A percentile compares a stretch with the other conserved stretches of the same genome.
Conservation (phyloP, 2,329 filamentous ascomycete species). For the Colletotrichum sp. region DNA sequence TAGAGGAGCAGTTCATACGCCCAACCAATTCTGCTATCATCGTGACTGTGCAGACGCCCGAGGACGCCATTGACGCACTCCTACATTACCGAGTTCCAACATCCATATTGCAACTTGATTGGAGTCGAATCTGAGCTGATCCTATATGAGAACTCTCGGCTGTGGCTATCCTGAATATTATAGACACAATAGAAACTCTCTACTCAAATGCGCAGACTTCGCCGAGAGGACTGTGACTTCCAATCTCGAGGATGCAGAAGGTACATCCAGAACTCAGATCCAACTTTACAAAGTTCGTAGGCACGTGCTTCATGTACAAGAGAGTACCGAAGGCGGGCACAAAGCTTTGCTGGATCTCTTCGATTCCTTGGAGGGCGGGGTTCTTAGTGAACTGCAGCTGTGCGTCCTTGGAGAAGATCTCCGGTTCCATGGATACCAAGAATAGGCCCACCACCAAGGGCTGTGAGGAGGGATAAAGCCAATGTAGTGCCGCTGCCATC, state of each 20-base stretch:
- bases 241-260: too few relatives aligned
- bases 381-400: background rate
- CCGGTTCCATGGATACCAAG: too few relatives aligned
- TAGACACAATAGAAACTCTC: background rate
- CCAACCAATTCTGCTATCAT: constrained; percentile 76
- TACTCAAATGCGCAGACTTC: too few relatives aligned
- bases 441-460: too few relatives aligned
- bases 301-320: background rate
- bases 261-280: too few relatives aligned
- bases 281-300: background rate
- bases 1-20: constrained; percentile 76
- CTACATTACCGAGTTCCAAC: constrained; percentile 76
- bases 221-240: too few relatives aligned
- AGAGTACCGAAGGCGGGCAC: background rate
- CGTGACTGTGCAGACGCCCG: constrained; percentile 73
- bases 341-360: background rate
- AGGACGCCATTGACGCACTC: constrained; percentile 74
- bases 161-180: accelerated
- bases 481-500: too few relatives aligned
- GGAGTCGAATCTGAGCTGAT: constrained; percentile 45
- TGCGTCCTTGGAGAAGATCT: background rate
- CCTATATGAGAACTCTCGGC: accelerated
- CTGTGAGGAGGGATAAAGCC: too few relatives aligned
- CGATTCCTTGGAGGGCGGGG: background rate
- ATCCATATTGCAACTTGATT: constrained; percentile 80